A percentile compares a stretch with the other conserved stretches of the same genome.
phyloP scores from a whole-genome alignment of 1,284 basidiomycete genomes.

The Clitocybe nebularis region DNA sequence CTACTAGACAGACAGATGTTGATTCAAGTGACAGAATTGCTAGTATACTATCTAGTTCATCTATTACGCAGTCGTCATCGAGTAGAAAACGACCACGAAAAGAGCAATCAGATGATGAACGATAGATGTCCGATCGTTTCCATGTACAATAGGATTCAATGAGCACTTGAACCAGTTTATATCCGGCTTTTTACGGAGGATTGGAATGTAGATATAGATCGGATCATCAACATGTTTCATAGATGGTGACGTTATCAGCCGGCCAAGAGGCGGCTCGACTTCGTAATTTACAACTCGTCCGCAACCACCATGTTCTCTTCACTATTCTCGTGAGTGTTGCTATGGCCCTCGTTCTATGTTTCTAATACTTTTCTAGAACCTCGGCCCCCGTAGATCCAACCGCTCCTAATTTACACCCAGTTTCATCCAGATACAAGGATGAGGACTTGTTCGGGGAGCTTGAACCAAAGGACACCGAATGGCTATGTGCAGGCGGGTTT shows the following conservation, averaged over 20 bases:
- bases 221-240: background rate
- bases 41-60: slow-evolving; percentile 4
- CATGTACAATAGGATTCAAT: background rate
- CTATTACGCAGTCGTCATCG: background rate
- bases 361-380: slow-evolving; percentile 35
- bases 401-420: slow-evolving; percentile 77
- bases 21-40: slow-evolving; percentile 7
- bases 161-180: no score
- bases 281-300: background rate
- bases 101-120: slow-evolving; percentile 3
- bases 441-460: slow-evolving; percentile 70
- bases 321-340: slow-evolving; percentile 61
- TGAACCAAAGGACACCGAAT: slow-evolving; percentile 71
- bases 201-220: no score
- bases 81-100: slow-evolving; percentile 18
- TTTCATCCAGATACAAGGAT: slow-evolving; percentile 53
- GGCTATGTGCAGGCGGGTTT: slow-evolving; percentile 84
- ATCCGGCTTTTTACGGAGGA: no score
- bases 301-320: slow-evolving; percentile 63
- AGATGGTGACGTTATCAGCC: background rate
- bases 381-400: slow-evolving; percentile 53
- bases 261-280: background rate
- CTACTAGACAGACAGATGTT: slow-evolving; percentile 7
- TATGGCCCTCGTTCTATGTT: slow-evolving; percentile 14
- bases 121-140: background rate